A percentile compares a stretch with the other conserved stretches of the same genome.
phyloP scores from a whole-genome alignment of 805 yeast species.

The Candida qinlingensis region DNA sequence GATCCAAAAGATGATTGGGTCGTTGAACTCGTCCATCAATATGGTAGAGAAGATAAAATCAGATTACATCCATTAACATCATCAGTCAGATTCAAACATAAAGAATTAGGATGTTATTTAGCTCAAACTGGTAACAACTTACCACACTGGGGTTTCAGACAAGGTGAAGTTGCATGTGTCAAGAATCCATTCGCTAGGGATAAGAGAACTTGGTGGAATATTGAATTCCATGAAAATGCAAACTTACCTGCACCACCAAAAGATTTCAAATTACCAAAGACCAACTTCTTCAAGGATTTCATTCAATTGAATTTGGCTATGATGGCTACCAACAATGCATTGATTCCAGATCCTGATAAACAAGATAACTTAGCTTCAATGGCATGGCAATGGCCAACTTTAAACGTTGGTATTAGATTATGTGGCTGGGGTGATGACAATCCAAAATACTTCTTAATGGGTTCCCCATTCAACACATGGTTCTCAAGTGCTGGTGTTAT shows the following conservation, averaged over 20 bases:
- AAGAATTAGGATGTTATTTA: slow-evolving; percentile 71
- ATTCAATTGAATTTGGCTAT: slow-evolving; percentile 72
- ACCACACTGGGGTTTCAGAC: slow-evolving; percentile 98
- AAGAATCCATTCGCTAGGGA: slow-evolving; percentile 64
- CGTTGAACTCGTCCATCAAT: slow-evolving; percentile 61
- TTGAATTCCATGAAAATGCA: slow-evolving; percentile 63
- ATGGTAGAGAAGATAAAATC: slow-evolving; percentile 45
- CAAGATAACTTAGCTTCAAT: slow-evolving; percentile 64
- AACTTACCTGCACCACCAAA: slow-evolving; percentile 54
- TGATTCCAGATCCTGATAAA: slow-evolving; percentile 74
- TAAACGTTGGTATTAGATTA: slow-evolving; percentile 69
- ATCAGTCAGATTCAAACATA: slow-evolving; percentile 69
- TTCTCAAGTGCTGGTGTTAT: slow-evolving; percentile 57
- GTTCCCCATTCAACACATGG: slow-evolving; percentile 79
- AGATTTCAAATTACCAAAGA: slow-evolving; percentile 64
- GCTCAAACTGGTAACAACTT: slow-evolving; percentile 75
- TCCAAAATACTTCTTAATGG: slow-evolving; percentile 61
- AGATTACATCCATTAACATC: slow-evolving; percentile 77
- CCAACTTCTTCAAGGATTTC: slow-evolving; percentile 73
- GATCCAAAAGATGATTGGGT: slow-evolving; percentile 76
- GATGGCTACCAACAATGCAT: slow-evolving; percentile 84
- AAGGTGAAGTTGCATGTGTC: slow-evolving; percentile 89
- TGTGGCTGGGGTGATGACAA: slow-evolving; percentile 62
- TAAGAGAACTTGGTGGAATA: slow-evolving; percentile 86
- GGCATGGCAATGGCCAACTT: slow-evolving; percentile 90